These are phyloP conservation scores for Backusella circina DNA, from an alignment of 192 early-diverging fungal genomes.

Conservation along the genomic window DNA sequence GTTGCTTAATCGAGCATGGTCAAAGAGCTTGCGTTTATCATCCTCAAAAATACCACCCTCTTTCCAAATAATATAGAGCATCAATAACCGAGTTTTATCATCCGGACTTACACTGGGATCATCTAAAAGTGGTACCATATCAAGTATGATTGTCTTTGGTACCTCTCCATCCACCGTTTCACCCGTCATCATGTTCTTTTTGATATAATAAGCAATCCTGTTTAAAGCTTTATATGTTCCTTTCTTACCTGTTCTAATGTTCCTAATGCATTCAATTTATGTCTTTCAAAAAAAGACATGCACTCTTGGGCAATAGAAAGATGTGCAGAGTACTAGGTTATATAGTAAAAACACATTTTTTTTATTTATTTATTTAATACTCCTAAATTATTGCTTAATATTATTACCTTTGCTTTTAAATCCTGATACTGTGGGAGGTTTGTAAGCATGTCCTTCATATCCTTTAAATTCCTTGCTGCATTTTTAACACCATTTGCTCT, in stretches of 20 bases:
- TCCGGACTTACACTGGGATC: slow-evolving; percentile 51
- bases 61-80: slow-evolving; percentile 74
- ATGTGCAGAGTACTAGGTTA: slow-evolving; percentile 69
- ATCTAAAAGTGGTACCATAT: slow-evolving; percentile 81
- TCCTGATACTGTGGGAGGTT: slow-evolving; percentile 87
- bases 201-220: not conserved
- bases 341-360: too few relatives aligned
- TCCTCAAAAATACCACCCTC: slow-evolving; percentile 74
- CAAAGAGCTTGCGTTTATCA: slow-evolving; percentile 68
- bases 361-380: not conserved
- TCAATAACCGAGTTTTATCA: slow-evolving; percentile 77
- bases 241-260: slow-evolving; percentile 63
- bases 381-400: not conserved
- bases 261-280: slow-evolving; percentile 64
- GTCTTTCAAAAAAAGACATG: slow-evolving; percentile 66
- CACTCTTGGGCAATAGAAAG: slow-evolving; percentile 86
- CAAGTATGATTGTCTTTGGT: slow-evolving; percentile 67
- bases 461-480: slow-evolving; percentile 64
- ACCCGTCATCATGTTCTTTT: slow-evolving; percentile 73
- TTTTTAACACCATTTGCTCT: slow-evolving; percentile 31
- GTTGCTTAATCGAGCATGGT: slow-evolving; percentile 60
- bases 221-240: not conserved
- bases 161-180: slow-evolving; percentile 66
- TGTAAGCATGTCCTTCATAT: slow-evolving; percentile 83
- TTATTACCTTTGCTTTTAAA: slow-evolving; percentile 57